phyloP scores from a whole-genome alignment of 192 early-diverging fungal species.

The Tieghemiomyces parasiticus region DNA sequence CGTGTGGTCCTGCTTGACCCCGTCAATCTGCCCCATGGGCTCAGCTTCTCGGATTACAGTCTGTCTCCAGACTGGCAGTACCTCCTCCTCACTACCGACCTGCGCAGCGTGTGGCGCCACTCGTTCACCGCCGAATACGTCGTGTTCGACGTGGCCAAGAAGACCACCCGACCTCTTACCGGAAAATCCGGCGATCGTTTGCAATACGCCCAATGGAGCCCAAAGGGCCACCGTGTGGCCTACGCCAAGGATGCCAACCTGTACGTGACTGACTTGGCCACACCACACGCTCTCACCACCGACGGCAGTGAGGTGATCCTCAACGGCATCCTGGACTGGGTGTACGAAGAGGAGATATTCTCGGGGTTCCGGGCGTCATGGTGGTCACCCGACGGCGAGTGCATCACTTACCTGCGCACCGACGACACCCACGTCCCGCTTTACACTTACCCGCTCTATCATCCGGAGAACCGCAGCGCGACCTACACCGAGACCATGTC shows the following conservation, averaged over 20 bases:
- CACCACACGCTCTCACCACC: constrained; percentile 61
- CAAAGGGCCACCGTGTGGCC: constrained; percentile 56
- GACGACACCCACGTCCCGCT: constrained; percentile 73
- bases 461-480: constrained; percentile 33
- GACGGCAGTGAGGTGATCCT: constrained; percentile 71
- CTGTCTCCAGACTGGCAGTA: constrained; percentile 69
- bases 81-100: constrained; percentile 53
- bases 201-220: constrained; percentile 62
- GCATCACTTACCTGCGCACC: constrained; percentile 70
- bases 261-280: constrained; percentile 53
- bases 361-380: constrained; percentile 48
- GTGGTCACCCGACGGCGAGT: constrained; percentile 74
- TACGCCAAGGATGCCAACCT: constrained; percentile 85
- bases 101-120: constrained; percentile 63
- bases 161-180: constrained; percentile 40
- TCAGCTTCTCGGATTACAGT: not conserved
- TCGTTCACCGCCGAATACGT: constrained; percentile 68
- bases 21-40: not conserved
- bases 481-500: constrained; percentile 53
- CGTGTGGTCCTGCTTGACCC: not conserved
- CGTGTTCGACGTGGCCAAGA: constrained; percentile 49
- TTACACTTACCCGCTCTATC: constrained; percentile 58
- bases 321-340: constrained; percentile 97
- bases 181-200: constrained; percentile 26
- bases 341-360: constrained; percentile 94